phyloP scores from a whole-genome alignment of 75 land plant genomes.

The Picea glauca region DNA sequence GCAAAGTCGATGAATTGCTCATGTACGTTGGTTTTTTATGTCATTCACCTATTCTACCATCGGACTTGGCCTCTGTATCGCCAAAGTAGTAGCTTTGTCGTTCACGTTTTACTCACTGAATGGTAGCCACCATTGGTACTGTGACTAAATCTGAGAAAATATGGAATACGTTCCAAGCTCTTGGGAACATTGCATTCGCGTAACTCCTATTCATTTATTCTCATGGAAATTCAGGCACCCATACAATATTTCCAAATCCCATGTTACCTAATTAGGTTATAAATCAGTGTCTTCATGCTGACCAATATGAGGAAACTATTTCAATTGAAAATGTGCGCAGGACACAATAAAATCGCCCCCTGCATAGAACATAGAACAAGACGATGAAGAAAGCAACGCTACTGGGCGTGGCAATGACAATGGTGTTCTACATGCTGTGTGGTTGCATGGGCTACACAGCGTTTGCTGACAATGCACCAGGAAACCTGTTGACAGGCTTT shows the following conservation, averaged over 20 bases:
- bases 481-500: slow-evolving; percentile 30
- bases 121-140: slow-evolving; percentile 50
- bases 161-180: slow-evolving; percentile 43
- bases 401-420: too few relatives aligned
- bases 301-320: too few relatives aligned
- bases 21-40: slow-evolving; percentile 57
- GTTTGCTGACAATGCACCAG: slow-evolving; percentile 21
- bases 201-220: slow-evolving; percentile 57
- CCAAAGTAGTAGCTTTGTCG: slow-evolving; percentile 34
- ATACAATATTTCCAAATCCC: too few relatives aligned
- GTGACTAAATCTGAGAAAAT: slow-evolving; percentile 48
- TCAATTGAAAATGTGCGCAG: neutral
- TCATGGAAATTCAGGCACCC: slow-evolving; percentile 65
- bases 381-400: too few relatives aligned
- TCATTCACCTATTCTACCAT: slow-evolving; percentile 64
- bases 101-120: too few relatives aligned
- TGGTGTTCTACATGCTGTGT: too few relatives aligned
- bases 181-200: slow-evolving; percentile 43
- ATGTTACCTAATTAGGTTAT: too few relatives aligned
- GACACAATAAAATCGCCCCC: neutral
- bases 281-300: too few relatives aligned
- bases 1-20: neutral
- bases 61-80: slow-evolving; percentile 49
- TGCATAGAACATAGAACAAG: too few relatives aligned
- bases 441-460: slow-evolving; percentile 14